Evolutionary conservation across 345 rosid species (phyloP).

Genomic region (Corchorus capsularis): DNA sequence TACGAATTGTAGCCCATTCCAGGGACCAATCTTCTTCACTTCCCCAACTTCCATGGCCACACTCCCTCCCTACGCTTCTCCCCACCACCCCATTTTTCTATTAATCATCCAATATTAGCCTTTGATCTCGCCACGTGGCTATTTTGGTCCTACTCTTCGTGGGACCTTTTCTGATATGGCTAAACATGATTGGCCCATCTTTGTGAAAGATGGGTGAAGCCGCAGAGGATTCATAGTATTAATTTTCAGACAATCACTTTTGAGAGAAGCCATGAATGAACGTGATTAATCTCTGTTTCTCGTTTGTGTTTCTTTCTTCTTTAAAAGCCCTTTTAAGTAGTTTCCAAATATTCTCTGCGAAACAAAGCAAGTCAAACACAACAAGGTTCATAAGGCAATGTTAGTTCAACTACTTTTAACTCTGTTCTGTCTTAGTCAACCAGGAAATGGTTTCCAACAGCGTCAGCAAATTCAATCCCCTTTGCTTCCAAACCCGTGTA

Average conservation of each 20-base stretch:
- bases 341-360: slow-evolving; percentile 26
- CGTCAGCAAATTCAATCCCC: not conserved
- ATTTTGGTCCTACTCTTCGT: not conserved
- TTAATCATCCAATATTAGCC: not conserved
- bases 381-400: slow-evolving; percentile 34
- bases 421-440: slow-evolving; percentile 36
- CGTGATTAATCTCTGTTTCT: not conserved
- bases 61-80: slow-evolving; percentile 10
- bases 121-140: slow-evolving; percentile 34
- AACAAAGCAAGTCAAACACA: slow-evolving; percentile 10
- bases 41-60: slow-evolving; percentile 54
- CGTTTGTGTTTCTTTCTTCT: slow-evolving; percentile 22
- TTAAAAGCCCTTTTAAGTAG: slow-evolving; percentile 6
- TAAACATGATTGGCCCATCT: slow-evolving; percentile 18
- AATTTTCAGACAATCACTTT: not conserved
- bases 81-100: not conserved
- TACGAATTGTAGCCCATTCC: slow-evolving; percentile 63
- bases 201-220: not conserved
- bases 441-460: slow-evolving; percentile 25
- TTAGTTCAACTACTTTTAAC: slow-evolving; percentile 32
- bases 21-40: slow-evolving; percentile 67
- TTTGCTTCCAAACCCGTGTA: slow-evolving; percentile 37
- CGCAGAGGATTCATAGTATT: not conserved
- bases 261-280: not conserved
- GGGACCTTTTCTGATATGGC: slow-evolving; percentile 35